These are phyloP conservation scores for Oryza punctata DNA, from an alignment of 176 grass and related monocot genomes.

Conservation along the genomic window DNA sequence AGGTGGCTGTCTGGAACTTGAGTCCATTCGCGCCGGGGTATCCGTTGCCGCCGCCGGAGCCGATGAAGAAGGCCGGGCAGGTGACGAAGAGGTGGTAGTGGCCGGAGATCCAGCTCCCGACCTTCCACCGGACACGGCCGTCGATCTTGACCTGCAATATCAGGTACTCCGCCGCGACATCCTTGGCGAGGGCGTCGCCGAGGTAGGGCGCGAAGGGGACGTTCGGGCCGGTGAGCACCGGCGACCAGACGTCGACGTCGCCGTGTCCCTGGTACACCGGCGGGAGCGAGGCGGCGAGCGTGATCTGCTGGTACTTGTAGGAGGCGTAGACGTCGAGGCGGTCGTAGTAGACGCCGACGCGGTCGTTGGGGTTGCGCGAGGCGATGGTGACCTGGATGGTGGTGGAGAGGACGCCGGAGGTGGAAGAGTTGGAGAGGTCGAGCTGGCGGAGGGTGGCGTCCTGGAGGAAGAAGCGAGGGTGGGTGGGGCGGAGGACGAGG, in stretches of 20 bases:
- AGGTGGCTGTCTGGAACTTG: constrained; percentile 58
- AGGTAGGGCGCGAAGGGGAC: constrained; percentile 76
- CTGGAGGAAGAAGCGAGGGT: constrained; percentile 79
- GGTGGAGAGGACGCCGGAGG: constrained; percentile 47
- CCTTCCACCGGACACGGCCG: constrained; percentile 75
- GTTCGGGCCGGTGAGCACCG: constrained; percentile 40
- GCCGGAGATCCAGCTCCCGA: constrained; percentile 62
- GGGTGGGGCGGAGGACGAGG: constrained; percentile 74
- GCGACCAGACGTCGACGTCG: constrained; percentile 84
- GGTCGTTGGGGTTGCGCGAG: constrained; percentile 82
- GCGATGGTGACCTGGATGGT: constrained; percentile 66
- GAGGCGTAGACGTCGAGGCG: constrained; percentile 71
- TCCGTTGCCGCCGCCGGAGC: constrained; percentile 9
- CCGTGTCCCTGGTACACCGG: constrained; percentile 77
- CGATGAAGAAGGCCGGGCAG: constrained; percentile 64
- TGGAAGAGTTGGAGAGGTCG: constrained; percentile 37
- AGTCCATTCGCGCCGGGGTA: constrained; percentile 26
- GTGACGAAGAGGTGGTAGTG: constrained; percentile 71
- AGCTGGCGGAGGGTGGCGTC: constrained; percentile 60
- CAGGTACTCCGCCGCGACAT: constrained; percentile 45
- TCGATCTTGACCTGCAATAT: constrained; percentile 66
- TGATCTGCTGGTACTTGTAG: constrained; percentile 88
- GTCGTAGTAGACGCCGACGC: constrained; percentile 79
- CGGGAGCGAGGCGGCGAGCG: constrained; percentile 33
- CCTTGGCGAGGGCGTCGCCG: constrained; percentile 37